A percentile compares a stretch with the other conserved stretches of the same genome.
These are phyloP conservation scores for Entomortierella lignicola DNA, from an alignment of 192 early-diverging fungal genomes.

Conservation along the genomic window DNA sequence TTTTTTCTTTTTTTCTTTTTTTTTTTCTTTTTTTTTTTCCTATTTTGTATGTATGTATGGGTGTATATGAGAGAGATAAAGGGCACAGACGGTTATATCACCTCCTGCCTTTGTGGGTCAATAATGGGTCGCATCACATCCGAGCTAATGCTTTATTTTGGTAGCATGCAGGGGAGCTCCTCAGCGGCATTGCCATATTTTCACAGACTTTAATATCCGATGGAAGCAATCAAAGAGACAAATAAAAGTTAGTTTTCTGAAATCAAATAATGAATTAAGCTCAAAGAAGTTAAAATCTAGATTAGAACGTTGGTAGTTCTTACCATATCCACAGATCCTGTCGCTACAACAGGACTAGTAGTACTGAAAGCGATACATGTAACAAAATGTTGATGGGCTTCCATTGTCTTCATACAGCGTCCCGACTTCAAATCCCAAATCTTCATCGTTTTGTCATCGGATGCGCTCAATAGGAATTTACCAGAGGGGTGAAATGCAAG, in stretches of 20 bases:
- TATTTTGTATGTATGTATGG: not conserved
- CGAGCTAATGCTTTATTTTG: constrained; percentile 9
- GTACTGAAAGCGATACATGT: constrained; percentile 82
- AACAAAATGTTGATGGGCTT: constrained; percentile 91
- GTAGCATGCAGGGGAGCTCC: not conserved
- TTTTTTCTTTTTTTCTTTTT: not conserved
- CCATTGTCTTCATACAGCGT: constrained; percentile 82
- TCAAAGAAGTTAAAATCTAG: not conserved
- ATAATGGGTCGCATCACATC: not conserved
- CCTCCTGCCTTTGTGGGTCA: not conserved
- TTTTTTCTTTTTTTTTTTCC: not conserved
- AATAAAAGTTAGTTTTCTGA: not conserved
- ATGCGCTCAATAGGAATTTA: constrained; percentile 82
- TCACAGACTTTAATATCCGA: constrained; percentile 12
- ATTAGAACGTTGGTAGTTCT: not conserved
- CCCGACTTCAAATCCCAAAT: constrained; percentile 91
- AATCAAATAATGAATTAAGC: not conserved
- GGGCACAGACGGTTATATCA: too few species aligned
- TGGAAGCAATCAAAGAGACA: not conserved
- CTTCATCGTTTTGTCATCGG: constrained; percentile 92
- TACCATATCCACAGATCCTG: constrained; percentile 84
- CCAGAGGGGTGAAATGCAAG: constrained; percentile 87
- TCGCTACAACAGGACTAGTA: constrained; percentile 80
- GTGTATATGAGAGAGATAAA: not conserved
- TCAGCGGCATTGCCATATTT: constrained; percentile 53